Evolutionary conservation across 2,329 filamentous ascomycete species (phyloP).

Genomic region (Pyricularia pennisetigena): DNA sequence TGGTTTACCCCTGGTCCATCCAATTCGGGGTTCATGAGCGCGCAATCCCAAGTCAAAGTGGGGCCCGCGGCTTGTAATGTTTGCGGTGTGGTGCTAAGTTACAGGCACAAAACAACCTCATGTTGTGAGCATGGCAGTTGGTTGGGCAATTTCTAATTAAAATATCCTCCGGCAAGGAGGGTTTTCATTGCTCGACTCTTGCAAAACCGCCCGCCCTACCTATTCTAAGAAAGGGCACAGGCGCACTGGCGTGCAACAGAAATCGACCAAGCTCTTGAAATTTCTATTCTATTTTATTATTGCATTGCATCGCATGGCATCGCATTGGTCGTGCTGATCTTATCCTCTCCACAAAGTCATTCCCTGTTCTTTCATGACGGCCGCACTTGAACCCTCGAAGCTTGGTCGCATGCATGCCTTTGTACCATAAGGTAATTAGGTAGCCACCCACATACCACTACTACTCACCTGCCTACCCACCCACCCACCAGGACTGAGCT

Average conservation of each 20-base stretch:
- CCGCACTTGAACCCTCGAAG: background rate
- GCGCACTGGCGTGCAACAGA: background rate
- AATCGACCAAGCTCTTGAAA: background rate
- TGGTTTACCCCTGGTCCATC: background rate
- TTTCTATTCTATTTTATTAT: background rate
- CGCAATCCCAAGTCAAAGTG: background rate
- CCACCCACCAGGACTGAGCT: background rate
- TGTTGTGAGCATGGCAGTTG: background rate
- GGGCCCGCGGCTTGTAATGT: background rate
- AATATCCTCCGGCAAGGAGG: background rate
- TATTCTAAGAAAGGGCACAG: background rate
- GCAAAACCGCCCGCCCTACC: background rate
- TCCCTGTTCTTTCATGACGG: background rate
- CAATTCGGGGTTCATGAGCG: background rate
- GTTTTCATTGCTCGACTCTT: background rate
- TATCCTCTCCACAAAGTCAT: background rate
- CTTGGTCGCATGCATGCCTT: background rate
- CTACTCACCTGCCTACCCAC: background rate
- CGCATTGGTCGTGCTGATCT: background rate
- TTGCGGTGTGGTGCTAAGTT: background rate
- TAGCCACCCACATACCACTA: background rate
- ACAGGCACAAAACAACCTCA: background rate
- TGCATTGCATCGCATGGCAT: background rate
- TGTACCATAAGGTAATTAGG: background rate
- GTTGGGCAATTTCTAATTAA: background rate